These are phyloP conservation scores for Arxiozyma telluris DNA, from an alignment of 1,139 yeast genomes.

Conservation along the genomic window DNA sequence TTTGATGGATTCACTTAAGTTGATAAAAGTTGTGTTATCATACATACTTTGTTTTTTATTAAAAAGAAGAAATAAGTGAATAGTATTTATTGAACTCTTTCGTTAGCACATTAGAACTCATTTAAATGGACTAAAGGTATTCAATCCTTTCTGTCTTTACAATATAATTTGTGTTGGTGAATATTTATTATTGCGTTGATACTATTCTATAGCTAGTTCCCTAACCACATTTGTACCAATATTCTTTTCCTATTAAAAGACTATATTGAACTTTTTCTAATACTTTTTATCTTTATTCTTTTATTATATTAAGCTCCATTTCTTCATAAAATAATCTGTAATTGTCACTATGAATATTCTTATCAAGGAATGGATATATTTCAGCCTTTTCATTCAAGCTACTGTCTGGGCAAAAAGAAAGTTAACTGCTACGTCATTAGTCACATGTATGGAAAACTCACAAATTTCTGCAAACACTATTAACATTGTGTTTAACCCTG, in stretches of 20 bases:
- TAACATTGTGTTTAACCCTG: slow-evolving; percentile 62
- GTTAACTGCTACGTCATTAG: slow-evolving; percentile 56
- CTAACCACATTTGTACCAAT: neutral
- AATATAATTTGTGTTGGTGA: neutral
- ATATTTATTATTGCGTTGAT: neutral
- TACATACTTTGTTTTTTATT: neutral
- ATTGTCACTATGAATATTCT: neutral
- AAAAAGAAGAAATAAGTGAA: no score
- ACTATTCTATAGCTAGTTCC: neutral
- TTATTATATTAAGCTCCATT: no score
- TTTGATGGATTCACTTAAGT: no score
- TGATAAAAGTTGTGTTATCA: neutral
- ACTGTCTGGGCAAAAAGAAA: slow-evolving; percentile 29
- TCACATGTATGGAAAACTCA: slow-evolving; percentile 64
- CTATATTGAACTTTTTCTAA: neutral
- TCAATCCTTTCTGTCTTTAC: neutral
- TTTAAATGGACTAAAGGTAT: neutral
- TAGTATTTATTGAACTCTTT: neutral
- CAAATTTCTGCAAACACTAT: slow-evolving; percentile 58
- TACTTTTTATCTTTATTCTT: no score
- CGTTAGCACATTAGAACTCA: neutral
- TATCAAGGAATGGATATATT: neutral
- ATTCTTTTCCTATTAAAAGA: neutral
- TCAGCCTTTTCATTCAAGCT: neutral
- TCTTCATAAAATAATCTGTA: no score